These are phyloP conservation scores for Tranzscheliella williamsii DNA, from an alignment of 1,284 basidiomycete species.

Conservation along the genomic window DNA sequence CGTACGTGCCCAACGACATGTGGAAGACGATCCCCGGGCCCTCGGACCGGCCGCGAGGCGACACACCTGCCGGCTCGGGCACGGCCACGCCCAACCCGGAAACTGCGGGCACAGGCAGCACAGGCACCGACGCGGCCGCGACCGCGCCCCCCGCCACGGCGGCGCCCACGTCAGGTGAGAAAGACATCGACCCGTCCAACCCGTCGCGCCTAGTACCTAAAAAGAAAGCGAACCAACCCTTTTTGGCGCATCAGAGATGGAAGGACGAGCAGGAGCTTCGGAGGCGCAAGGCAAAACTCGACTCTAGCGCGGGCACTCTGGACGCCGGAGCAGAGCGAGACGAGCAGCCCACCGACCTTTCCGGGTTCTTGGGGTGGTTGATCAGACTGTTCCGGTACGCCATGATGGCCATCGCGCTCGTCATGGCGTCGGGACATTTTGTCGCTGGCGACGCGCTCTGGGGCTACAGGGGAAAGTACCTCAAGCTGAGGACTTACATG, in stretches of 20 bases:
- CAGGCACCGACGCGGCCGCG: background rate
- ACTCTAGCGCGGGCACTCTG: conserved; percentile 10
- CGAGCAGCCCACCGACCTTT: conserved; percentile 18
- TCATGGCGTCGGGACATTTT: conserved; percentile 39
- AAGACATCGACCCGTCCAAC: conserved; percentile 53
- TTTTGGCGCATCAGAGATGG: conserved; percentile 52
- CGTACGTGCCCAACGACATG: conserved; percentile 23
- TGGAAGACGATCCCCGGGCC: conserved; percentile 37
- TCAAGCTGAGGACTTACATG: conserved; percentile 46
- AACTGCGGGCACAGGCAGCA: background rate
- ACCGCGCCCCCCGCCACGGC: background rate
- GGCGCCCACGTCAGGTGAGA: conserved; percentile 29
- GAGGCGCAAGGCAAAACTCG: conserved; percentile 27
- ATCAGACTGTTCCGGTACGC: conserved; percentile 13
- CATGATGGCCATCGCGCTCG: conserved; percentile 31
- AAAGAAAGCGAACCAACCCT: conserved; percentile 54
- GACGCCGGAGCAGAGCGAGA: background rate
- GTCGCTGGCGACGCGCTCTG: conserved; percentile 53
- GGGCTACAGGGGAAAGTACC: conserved; percentile 58
- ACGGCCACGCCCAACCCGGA: conserved; percentile 33
- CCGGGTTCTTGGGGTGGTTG: conserved; percentile 4
- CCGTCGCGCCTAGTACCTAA: conserved; percentile 46
- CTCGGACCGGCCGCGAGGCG: conserved; percentile 33
- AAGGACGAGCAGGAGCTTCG: conserved; percentile 42
- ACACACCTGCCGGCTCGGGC: conserved; percentile 32